Evolutionary conservation across 768 basidiomycete species (phyloP).

Genomic region (Rhizopogon roseolus): DNA sequence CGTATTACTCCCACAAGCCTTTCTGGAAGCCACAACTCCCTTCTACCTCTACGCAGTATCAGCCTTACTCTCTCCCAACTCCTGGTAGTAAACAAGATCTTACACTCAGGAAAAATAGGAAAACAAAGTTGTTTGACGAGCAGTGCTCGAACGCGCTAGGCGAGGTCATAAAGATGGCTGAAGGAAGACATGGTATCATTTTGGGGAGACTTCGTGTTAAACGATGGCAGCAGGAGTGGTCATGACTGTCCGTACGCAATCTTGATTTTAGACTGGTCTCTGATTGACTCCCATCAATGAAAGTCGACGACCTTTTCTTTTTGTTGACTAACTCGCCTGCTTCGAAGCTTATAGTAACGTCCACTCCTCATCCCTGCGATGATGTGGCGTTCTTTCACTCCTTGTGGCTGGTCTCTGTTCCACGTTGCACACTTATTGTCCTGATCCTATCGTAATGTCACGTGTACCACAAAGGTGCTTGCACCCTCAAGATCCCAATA

Average conservation of each 20-base stretch:
- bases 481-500: background rate
- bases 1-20: constrained; percentile 14
- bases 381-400: background rate
- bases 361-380: background rate
- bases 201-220: constrained; percentile 42
- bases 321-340: background rate
- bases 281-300: background rate
- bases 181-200: constrained; percentile 46
- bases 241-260: background rate
- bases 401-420: background rate
- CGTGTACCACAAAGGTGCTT: too few species aligned
- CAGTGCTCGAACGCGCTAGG: constrained; percentile 44
- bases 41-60: constrained; percentile 13
- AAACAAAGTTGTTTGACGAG: constrained; percentile 26
- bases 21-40: constrained; percentile 37
- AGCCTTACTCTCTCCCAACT: constrained; percentile 9
- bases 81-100: constrained; percentile 10
- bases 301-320: background rate
- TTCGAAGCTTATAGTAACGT: background rate
- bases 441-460: too few species aligned
- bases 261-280: too few species aligned
- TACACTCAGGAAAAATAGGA: constrained; percentile 14
- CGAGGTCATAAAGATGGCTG: constrained; percentile 55
- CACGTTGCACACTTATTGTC: background rate
- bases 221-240: constrained; percentile 18